A percentile compares a stretch with the other conserved stretches of the same genome.
phyloP scores from a whole-genome alignment of 2,329 filamentous ascomycete species.

The Penicillium sp. region DNA sequence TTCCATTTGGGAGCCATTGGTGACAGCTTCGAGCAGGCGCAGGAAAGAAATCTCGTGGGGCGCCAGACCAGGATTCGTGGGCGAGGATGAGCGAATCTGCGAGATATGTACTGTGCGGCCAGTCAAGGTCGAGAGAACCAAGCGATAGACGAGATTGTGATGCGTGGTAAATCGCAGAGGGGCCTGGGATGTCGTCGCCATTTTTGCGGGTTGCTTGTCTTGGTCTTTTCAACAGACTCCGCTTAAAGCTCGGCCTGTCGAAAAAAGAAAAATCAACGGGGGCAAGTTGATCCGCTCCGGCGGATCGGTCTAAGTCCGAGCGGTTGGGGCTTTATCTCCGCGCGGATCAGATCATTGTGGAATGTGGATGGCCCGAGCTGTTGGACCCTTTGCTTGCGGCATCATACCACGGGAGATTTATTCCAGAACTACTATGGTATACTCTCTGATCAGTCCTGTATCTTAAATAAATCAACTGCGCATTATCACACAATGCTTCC shows the following conservation, averaged over 20 bases:
- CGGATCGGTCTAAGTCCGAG: slow-evolving; percentile 25
- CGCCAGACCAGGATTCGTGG: slow-evolving; percentile 83
- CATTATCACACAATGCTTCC: slow-evolving; percentile 31
- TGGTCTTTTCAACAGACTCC: slow-evolving; percentile 12
- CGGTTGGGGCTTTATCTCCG: slow-evolving; percentile 28
- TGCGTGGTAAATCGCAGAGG: slow-evolving; percentile 79
- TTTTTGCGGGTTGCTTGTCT: slow-evolving; percentile 23
- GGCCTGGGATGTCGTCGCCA: slow-evolving; percentile 49
- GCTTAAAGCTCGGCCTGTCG: slow-evolving; percentile 19
- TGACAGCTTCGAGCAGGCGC: slow-evolving; percentile 88
- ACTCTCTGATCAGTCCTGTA: too few relatives aligned
- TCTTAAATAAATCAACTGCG: background rate
- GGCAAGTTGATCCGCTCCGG: slow-evolving; percentile 31
- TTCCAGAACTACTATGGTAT: too few relatives aligned
- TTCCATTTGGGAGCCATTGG: slow-evolving; percentile 92
- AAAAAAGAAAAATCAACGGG: slow-evolving; percentile 37
- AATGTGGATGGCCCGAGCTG: background rate
- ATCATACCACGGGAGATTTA: background rate
- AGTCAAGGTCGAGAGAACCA: slow-evolving; percentile 88
- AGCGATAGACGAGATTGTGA: slow-evolving; percentile 76
- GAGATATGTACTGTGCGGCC: slow-evolving; percentile 89
- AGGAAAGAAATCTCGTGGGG: slow-evolving; percentile 95
- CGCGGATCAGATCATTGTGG: slow-evolving; percentile 14
- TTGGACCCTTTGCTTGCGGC: background rate
- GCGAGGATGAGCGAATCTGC: slow-evolving; percentile 84